Evolutionary conservation across 495 filamentous ascomycete genomes (phyloP).

Genomic region (Ramalina intermedia): DNA sequence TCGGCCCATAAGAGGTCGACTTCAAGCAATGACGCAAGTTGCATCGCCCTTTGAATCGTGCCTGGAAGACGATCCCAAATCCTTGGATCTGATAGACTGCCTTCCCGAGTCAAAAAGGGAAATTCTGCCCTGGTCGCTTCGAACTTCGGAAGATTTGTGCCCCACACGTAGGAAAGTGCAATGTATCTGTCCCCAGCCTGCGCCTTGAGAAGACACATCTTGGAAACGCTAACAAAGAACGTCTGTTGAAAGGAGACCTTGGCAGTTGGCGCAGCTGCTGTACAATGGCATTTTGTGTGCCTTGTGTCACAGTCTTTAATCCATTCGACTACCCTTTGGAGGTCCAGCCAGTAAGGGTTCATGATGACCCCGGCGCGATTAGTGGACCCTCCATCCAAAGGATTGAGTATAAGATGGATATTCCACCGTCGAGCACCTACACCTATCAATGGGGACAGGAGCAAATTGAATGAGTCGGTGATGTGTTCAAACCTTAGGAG

Average conservation of each 20-base stretch:
- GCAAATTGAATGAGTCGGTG: too few relatives aligned
- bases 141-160: neutral
- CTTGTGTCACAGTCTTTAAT: neutral
- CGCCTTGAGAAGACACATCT: neutral
- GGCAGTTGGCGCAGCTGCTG: neutral
- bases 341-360: neutral
- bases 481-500: too few relatives aligned
- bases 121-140: neutral
- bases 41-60: neutral
- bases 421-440: too few relatives aligned
- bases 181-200: neutral
- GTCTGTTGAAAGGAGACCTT: neutral
- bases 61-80: neutral
- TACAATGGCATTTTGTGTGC: neutral
- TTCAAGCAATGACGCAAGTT: neutral
- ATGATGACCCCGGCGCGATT: neutral
- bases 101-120: neutral
- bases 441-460: too few relatives aligned
- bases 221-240: neutral
- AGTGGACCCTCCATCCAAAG: too few relatives aligned
- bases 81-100: neutral
- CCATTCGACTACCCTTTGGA: neutral
- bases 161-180: neutral
- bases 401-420: too few relatives aligned
- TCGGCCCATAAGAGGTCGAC: conserved; percentile 4